Evolutionary conservation across 768 basidiomycete genomes (phyloP), one percentile per base, ranked within the genome.

Genomic region (Lyophyllum decastes): DNA sequence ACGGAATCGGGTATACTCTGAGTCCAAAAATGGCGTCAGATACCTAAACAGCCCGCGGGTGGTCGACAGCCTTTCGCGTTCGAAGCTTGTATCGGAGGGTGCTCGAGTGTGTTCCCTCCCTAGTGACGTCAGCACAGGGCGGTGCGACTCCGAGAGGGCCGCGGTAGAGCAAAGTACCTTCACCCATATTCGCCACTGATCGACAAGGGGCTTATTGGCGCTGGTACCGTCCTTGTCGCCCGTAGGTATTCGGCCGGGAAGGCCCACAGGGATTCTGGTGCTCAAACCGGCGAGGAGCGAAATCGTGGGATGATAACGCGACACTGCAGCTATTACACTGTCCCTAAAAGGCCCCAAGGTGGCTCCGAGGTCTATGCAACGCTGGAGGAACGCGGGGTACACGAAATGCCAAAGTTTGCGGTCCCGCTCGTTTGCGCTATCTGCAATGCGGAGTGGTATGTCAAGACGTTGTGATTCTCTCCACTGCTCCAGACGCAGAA

Each of bases 91-190:
- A 59, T 90, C 90, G 8, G 90, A 90, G 3, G 87, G 84, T 1
- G 79, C 87, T 17, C 89, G 82, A 16, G 80, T 76, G 64, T 91
- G 89, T 50, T 90, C 89, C 34, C 88, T 81, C 25, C 81, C 84
- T 54, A 83, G 72, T 41, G 77, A 75, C 0, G 81, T 79, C 55
- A 86, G 75, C 2, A 79, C 73, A 6, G 83, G 82, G 26, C 86
- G 81, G 38, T 78, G 74, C 6, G 76, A 70, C 45, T 92, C 91
- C 0, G 85, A 81, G 4, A 87, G 77, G 2, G 82, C 75, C 4
- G 91, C 87, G 1, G 92, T 93, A n/a, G 88, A 82, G 61, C 90
- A 94, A n/a, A 96, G 79, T 21, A 89, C 79, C 60, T 90, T 90
- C 52, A 93, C 79, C 92, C 92, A 94, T 21, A 86, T 73, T 58